Percentiles rank a stretch among this genome's conserved stretches.
These are phyloP conservation scores for Galerina sulciceps DNA, from an alignment of 768 basidiomycete species.

Conservation along the genomic window DNA sequence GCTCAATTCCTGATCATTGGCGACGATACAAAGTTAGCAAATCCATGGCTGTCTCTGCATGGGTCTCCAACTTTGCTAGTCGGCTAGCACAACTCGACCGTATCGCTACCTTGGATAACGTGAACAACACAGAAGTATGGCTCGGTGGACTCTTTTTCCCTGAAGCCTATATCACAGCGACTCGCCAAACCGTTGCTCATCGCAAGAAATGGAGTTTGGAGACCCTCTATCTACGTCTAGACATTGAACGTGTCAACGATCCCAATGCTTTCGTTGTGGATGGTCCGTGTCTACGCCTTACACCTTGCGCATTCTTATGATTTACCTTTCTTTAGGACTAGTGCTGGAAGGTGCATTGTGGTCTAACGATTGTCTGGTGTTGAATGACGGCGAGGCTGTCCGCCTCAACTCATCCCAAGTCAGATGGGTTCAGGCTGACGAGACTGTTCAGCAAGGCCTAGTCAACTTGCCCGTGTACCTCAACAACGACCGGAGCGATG, in stretches of 20 bases:
- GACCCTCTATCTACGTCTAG: constrained; percentile 78
- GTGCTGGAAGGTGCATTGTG: constrained; percentile 87
- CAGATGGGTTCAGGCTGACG: constrained; percentile 77
- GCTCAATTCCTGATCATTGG: constrained; percentile 90
- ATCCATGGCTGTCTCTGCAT: constrained; percentile 80
- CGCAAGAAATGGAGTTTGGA: constrained; percentile 92
- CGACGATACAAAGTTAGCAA: constrained; percentile 86
- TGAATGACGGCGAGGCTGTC: constrained; percentile 86
- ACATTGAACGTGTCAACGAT: constrained; percentile 80
- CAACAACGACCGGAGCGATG: constrained; percentile 86
- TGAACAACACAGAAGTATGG: constrained; percentile 82
- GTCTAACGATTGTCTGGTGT: constrained; percentile 65
- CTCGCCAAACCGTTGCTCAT: constrained; percentile 94
- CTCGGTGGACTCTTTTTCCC: constrained; percentile 96
- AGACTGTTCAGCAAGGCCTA: constrained; percentile 38
- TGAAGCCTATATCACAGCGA: constrained; percentile 94
- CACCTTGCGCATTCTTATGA: constrained; percentile 8
- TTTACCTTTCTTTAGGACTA: constrained; percentile 57
- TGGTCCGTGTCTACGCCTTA: constrained; percentile 53
- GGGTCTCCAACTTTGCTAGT: constrained; percentile 81
- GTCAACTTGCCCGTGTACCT: constrained; percentile 93
- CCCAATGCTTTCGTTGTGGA: constrained; percentile 85
- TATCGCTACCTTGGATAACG: constrained; percentile 65
- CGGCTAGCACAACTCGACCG: constrained; percentile 84
- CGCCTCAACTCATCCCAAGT: constrained; percentile 82